Evolutionary conservation across 192 early-diverging fungal species (phyloP), one percentile per base, ranked within the genome.

Genomic region (Rhizophagus prolifer): DNA sequence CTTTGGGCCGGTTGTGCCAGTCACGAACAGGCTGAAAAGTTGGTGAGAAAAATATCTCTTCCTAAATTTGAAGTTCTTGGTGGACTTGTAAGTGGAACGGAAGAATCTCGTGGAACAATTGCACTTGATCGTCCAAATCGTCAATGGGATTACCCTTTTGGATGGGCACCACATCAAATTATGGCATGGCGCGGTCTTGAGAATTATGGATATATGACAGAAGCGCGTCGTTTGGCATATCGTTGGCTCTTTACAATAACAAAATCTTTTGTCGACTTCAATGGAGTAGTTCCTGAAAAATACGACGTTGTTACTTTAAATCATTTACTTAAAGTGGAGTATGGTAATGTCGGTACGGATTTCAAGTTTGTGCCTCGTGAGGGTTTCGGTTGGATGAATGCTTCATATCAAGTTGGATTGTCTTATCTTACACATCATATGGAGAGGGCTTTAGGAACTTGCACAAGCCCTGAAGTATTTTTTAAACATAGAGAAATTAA

Each of bases 91-190:
- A 92, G 92, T 46, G 95, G 96, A 13, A 99, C 95, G 9, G 95
- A 96, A 80, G 86, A 88, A 75, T 97, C 95, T 34, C 90, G 97
- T 30, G 97, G 97, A 10, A 30, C 74, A 9, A 92, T 95, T 59
- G 84, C 90, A 10, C 80, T 97, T 19, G 89, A 94, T 58, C 85
- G 97, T 25, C 96, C 96, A 44, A 94, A 95, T 79, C 89, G 96
- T 28, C 97, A 99, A 79, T 98, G 96, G 96, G 97, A 97, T 81
- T 95, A 88, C 64, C 93, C 91, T 4, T 94, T 91, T 75, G 94
- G 97, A 9, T 98, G 97, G 97, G 96, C 96, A n/a, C 97, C 97
- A 59, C 97, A 99, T 84, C 97, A 99, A 83, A 99, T 99, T 25
- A 88, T 99, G 80, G 93, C 94, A 10, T 99, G 97, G 97, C 86